phyloP scores from a whole-genome alignment of 768 basidiomycete genomes.

The Rhodotorula sphaerocarpa region DNA sequence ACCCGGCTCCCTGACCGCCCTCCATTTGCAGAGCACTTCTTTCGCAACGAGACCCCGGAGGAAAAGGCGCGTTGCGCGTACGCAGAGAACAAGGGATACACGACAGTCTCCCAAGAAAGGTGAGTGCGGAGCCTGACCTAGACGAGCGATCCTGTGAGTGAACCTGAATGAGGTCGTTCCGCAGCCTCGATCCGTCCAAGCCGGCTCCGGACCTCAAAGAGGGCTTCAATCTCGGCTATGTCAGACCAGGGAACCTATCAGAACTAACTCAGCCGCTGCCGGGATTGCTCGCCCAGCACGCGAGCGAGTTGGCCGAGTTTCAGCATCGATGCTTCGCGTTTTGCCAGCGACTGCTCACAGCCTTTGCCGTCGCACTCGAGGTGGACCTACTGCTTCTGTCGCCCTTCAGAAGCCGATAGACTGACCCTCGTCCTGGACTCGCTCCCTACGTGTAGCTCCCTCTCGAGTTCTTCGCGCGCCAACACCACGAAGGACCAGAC shows the following conservation, averaged over 20 bases:
- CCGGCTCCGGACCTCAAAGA: conserved; percentile 32
- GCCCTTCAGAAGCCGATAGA: no score
- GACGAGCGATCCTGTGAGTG: no score
- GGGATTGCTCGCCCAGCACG: neutral
- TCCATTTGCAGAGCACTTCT: conserved; percentile 22
- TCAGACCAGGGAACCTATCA: neutral
- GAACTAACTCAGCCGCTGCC: conserved; percentile 16
- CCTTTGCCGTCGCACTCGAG: conserved; percentile 24
- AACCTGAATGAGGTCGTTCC: no score
- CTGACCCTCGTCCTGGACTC: neutral
- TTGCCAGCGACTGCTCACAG: conserved; percentile 28
- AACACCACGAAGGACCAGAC: conserved; percentile 6
- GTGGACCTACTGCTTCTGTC: neutral
- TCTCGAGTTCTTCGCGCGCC: conserved; percentile 16
- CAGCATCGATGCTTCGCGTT: conserved; percentile 23
- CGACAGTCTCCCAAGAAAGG: conserved; percentile 24
- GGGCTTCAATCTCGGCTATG: conserved; percentile 27
- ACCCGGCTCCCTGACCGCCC: no score
- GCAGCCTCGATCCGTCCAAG: conserved; percentile 22
- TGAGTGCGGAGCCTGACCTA: neutral
- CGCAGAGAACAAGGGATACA: conserved; percentile 28
- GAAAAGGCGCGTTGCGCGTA: conserved; percentile 22
- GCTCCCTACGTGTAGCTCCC: neutral
- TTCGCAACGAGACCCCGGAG: conserved; percentile 19
- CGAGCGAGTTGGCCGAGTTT: conserved; percentile 5